Evolutionary conservation across 176 grass and related monocot species (phyloP).

Genomic region (Aechmea fasciata): DNA sequence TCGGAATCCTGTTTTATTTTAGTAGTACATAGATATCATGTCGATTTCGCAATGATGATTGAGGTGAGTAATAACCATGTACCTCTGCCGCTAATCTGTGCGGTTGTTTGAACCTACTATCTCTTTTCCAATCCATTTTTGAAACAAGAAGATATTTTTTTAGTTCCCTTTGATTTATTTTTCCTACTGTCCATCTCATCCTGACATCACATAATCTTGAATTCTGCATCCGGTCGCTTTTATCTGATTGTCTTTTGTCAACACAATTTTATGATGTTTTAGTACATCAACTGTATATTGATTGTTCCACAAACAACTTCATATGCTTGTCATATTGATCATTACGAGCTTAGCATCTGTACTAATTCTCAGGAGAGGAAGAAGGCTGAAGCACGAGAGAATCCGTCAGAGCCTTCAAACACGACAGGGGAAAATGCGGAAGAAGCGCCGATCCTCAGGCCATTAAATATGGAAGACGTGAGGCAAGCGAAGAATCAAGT

Average conservation of each 20-base stretch:
- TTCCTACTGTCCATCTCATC: too few species aligned
- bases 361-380: constrained; percentile 30
- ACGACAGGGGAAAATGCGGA: constrained; percentile 35
- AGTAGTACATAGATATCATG: background rate
- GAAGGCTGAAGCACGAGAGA: constrained; percentile 32
- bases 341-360: too few species aligned
- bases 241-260: too few species aligned
- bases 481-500: constrained; percentile 95
- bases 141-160: too few species aligned
- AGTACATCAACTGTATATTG: too few species aligned
- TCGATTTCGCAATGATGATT: background rate
- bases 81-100: background rate
- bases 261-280: too few species aligned
- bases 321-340: too few species aligned
- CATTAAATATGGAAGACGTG: constrained; percentile 69
- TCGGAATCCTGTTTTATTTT: background rate
- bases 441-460: constrained; percentile 40
- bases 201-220: too few species aligned
- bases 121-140: too few species aligned
- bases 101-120: background rate
- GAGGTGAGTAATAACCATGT: background rate
- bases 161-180: too few species aligned
- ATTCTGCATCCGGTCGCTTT: too few species aligned
- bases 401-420: constrained; percentile 20
- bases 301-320: too few species aligned